Percentiles rank a stretch among this genome's conserved stretches.
These are phyloP conservation scores for Colletotrichum sp. DNA, from an alignment of 2,329 filamentous ascomycete species.

Conservation along the genomic window DNA sequence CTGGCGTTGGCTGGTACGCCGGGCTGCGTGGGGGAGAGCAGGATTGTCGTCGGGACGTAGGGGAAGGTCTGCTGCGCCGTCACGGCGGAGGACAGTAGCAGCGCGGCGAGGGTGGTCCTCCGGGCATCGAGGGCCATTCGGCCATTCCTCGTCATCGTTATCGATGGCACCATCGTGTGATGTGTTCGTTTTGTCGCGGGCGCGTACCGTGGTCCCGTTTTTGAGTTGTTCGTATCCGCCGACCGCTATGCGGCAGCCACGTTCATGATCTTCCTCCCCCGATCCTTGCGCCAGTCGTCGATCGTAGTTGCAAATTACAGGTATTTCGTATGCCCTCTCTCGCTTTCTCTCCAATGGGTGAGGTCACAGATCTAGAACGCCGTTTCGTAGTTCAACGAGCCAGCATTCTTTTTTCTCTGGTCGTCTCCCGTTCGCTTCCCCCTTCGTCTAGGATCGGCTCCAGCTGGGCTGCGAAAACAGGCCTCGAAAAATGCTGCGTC, in stretches of 20 bases:
- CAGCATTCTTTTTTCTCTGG: not conserved
- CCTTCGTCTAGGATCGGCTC: not conserved
- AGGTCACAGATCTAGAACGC: not conserved
- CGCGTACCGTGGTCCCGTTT: not conserved
- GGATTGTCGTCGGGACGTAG: slow-evolving; percentile 78
- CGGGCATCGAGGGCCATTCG: not conserved
- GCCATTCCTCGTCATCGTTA: not conserved
- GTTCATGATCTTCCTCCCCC: slow-evolving; percentile 2
- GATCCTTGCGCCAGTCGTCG: not conserved
- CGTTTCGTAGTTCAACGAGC: not conserved
- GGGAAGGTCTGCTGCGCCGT: slow-evolving; percentile 60
- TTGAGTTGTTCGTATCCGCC: slow-evolving; percentile 9
- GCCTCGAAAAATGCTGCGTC: not conserved
- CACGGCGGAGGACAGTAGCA: slow-evolving; percentile 10
- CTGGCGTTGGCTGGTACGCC: slow-evolving; percentile 38
- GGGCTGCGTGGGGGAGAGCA: slow-evolving; percentile 57
- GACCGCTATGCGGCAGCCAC: slow-evolving; percentile 10
- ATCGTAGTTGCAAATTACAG: not conserved
- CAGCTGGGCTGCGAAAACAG: not conserved
- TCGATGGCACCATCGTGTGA: not conserved
- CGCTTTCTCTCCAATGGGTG: not conserved
- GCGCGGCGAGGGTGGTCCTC: not conserved
- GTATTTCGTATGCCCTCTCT: not conserved
- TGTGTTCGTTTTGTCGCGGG: not conserved
- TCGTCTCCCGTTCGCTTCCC: not conserved